Evolutionary conservation across 78 protist genomes (phyloP), one percentile per base, ranked within the genome.

Genomic region (Neovahlkampfia damariscottae): DNA sequence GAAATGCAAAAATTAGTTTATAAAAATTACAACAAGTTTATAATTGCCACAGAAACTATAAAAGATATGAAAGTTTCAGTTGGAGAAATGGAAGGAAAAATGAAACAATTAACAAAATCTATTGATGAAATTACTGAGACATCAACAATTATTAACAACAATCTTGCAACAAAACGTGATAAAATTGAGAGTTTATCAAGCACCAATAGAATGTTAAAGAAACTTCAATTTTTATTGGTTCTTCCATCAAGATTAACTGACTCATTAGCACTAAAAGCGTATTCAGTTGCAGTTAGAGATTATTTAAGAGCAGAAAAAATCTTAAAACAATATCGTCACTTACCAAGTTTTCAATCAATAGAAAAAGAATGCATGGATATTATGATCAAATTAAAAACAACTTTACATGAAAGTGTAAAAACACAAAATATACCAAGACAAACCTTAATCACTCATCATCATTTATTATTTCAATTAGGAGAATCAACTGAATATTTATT

Each of bases 1-100:
- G 91, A 89, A 67, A 79, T 94, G 90, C 92, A 94, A 69, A 91
- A 82, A 28, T 76, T 94, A 6, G 97, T 94, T 31, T 91, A 91
- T 71, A 95, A 94, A 9, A 94, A 94, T 81, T 94, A 94, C 86
- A 94, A 89, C 74, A 89, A 90, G 78, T 94, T 94, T 70, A 89
- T 94, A 79, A 84, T 82, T 34, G 97, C 96, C 1, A 91, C 95
- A 0, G 97, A 94, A 73, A 91, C 90, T 37, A 94, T 94, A 35
- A 83, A 86, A 4, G 67, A 32, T 78, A 92, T 91, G 95, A 92
- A 93, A 69, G 40, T 50, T 31, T 81, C 90, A 31, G 92, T 94
- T 8, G 94, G 82, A 70, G 73, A 41, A n/a, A 89, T 90, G 93
- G 91, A 84, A 40, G 81, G 67, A 4, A 87, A 89, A 36, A 90